A percentile compares a stretch with the other conserved stretches of the same genome.
Evolutionary conservation across 2,329 filamentous ascomycete species (phyloP).

Genomic region (Fusarium sp.): DNA sequence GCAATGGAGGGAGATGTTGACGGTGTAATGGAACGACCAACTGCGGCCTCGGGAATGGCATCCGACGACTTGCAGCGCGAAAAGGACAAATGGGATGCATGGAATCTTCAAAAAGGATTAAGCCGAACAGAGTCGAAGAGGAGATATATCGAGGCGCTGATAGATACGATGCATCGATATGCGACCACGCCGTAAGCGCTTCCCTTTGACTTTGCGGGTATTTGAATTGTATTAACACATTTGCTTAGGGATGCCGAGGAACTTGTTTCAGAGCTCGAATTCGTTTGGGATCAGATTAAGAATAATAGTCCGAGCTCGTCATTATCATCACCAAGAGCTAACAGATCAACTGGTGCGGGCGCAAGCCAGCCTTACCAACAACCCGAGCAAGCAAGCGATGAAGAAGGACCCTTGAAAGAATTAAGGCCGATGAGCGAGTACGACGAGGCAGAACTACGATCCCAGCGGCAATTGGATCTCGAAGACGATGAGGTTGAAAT

Average conservation of each 20-base stretch:
- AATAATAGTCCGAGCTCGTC: slow-evolving; percentile 78
- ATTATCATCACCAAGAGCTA: slow-evolving; percentile 64
- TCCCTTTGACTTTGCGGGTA: background rate
- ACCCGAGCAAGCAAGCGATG: slow-evolving; percentile 60
- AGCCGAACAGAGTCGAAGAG: slow-evolving; percentile 93
- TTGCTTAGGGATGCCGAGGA: slow-evolving; percentile 77
- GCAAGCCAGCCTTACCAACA: slow-evolving; percentile 58
- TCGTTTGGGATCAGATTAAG: slow-evolving; percentile 98
- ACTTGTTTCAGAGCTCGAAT: slow-evolving; percentile 94
- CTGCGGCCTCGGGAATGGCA: slow-evolving; percentile 58
- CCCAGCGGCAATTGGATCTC: slow-evolving; percentile 59
- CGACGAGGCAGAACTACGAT: slow-evolving; percentile 72
- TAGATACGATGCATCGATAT: slow-evolving; percentile 97
- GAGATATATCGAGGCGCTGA: slow-evolving; percentile 91
- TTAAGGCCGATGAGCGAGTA: slow-evolving; percentile 89
- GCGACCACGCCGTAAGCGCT: slow-evolving; percentile 79
- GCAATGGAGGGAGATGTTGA: slow-evolving; percentile 98
- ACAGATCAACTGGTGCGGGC: slow-evolving; percentile 43
- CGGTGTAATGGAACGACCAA: slow-evolving; percentile 89
- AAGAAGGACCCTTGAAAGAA: slow-evolving; percentile 72
- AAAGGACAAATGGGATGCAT: slow-evolving; percentile 88
- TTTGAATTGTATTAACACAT: slow-evolving; percentile 34
- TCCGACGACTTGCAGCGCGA: slow-evolving; percentile 68
- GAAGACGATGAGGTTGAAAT: slow-evolving; percentile 59
- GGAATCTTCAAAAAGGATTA: slow-evolving; percentile 87